A percentile compares a stretch with the other conserved stretches of the same genome.
phyloP scores from a whole-genome alignment of 306 rosid species.

The Cucurbita ficifolia region DNA sequence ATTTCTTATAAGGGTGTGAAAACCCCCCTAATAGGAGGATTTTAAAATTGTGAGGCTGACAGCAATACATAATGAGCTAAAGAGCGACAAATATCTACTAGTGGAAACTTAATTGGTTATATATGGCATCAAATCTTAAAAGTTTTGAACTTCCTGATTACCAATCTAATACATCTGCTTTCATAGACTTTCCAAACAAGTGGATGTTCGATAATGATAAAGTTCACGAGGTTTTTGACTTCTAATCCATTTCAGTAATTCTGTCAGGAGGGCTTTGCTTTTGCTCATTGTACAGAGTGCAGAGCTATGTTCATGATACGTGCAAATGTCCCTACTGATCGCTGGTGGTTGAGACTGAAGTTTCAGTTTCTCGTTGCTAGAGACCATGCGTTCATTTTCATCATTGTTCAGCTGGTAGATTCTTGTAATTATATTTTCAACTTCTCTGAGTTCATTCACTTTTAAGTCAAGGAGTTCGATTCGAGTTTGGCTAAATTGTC shows the following conservation, averaged over 20 bases:
- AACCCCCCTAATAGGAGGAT: no score
- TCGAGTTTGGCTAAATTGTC: background rate
- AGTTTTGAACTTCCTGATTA: background rate
- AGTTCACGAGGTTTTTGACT: background rate
- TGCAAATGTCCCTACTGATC: slow-evolving; percentile 85
- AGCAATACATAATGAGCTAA: no score
- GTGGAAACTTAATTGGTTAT: no score
- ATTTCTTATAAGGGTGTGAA: no score
- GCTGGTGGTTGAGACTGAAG: slow-evolving; percentile 96
- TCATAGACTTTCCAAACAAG: background rate
- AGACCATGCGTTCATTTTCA: slow-evolving; percentile 91
- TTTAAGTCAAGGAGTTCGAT: background rate
- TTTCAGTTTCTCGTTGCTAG: slow-evolving; percentile 96
- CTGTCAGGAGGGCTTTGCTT: slow-evolving; percentile 89
- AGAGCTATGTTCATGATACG: slow-evolving; percentile 75
- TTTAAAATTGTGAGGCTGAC: no score
- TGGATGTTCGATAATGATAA: background rate
- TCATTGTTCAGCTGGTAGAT: slow-evolving; percentile 72
- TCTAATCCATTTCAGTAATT: slow-evolving; percentile 13
- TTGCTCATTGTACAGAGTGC: slow-evolving; percentile 97
- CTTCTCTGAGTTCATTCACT: background rate
- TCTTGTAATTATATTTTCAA: background rate
- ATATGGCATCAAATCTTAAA: no score
- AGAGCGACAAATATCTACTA: no score
- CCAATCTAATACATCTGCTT: background rate